Conservation (phyloP, 2,329 filamentous ascomycete genomes). For the Metarhizium rileyi region DNA sequence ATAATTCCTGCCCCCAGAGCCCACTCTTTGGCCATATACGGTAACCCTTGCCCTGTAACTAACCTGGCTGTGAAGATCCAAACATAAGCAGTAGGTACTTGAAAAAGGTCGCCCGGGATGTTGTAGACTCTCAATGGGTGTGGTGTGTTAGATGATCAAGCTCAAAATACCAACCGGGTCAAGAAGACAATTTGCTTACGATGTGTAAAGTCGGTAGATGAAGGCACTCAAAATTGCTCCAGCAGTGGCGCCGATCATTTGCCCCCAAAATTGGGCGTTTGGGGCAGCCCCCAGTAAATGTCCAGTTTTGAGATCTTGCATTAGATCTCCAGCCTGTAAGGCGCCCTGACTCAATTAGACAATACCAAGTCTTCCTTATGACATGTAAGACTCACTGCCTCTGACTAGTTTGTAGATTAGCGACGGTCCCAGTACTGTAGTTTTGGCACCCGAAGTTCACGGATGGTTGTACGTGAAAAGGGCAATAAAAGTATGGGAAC, state of each 20-base stretch:
- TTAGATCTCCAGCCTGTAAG: conserved; percentile 87
- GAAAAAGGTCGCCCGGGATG: conserved; percentile 81
- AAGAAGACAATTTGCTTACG: conserved; percentile 21
- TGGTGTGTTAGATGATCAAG: neutral
- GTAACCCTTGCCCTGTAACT: conserved; percentile 83
- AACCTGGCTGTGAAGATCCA: conserved; percentile 96
- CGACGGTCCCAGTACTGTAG: neutral
- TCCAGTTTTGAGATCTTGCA: conserved; percentile 96
- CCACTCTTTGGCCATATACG: conserved; percentile 73
- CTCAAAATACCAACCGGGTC: neutral
- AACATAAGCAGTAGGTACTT: conserved; percentile 89
- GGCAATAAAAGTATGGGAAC: neutral
- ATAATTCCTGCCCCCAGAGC: conserved; percentile 64
- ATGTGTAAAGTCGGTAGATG: conserved; percentile 81
- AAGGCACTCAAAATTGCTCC: conserved; percentile 79
- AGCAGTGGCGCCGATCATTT: conserved; percentile 79
- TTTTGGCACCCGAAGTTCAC: neutral
- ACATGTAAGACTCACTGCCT: conserved; percentile 22
- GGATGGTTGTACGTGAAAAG: neutral
- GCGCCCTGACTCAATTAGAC: conserved; percentile 43
- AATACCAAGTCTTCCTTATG: neutral
- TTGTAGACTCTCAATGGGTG: conserved; percentile 58
- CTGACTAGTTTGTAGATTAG: conserved; percentile 21
- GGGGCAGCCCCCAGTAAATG: conserved; percentile 87
- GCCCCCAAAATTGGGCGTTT: conserved; percentile 92